phyloP scores from a whole-genome alignment of 208 protist genomes.

The Leishmania lainsoni region DNA sequence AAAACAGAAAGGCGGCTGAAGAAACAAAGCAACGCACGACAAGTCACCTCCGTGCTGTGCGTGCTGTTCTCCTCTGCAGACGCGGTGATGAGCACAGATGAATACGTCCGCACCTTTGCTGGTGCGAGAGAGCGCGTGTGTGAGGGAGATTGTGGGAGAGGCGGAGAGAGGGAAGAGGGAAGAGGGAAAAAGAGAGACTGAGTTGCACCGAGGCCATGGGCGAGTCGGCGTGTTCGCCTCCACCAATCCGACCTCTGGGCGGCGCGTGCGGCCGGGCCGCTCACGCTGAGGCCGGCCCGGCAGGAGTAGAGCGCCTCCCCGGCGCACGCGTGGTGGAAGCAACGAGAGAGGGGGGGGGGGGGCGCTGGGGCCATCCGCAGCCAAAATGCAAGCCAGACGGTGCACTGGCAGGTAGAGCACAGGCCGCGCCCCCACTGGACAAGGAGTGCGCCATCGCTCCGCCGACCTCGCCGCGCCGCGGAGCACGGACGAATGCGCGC shows the following conservation, averaged over 20 bases:
- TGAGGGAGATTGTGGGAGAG: background rate
- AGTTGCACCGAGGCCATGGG: background rate
- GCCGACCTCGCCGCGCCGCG: background rate
- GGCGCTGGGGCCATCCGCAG: background rate
- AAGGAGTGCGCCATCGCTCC: background rate
- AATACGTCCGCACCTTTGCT: background rate
- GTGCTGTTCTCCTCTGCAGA: no score
- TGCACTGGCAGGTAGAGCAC: background rate
- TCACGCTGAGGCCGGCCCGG: background rate
- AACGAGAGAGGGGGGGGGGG: background rate
- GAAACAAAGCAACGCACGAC: background rate
- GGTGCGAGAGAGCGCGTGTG: no score
- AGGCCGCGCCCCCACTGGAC: background rate
- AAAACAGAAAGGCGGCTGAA: background rate
- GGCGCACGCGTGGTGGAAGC: background rate
- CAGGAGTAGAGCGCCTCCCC: background rate
- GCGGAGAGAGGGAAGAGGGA: background rate
- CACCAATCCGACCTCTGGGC: background rate
- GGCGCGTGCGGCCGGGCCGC: no score
- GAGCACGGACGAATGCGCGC: background rate
- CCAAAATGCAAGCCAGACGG: background rate
- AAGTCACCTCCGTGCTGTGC: background rate
- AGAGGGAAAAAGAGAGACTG: background rate
- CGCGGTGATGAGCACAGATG: background rate
- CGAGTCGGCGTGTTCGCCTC: background rate